A percentile compares a stretch with the other conserved stretches of the same genome.
phyloP scores from a whole-genome alignment of 2,329 filamentous ascomycete species.

The Tolypocladium ovalisporum region DNA sequence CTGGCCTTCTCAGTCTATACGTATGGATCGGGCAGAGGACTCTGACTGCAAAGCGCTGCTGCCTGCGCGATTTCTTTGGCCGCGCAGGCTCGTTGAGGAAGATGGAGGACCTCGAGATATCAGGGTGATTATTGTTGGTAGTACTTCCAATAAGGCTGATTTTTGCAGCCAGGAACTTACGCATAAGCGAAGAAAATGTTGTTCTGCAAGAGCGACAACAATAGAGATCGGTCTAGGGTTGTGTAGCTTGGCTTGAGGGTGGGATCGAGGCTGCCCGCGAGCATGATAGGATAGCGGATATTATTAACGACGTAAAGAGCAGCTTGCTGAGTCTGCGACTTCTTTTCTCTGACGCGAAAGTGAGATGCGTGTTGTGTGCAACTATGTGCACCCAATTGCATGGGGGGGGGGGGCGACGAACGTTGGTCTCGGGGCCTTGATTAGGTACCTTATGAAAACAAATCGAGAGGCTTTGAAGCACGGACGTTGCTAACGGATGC shows the following conservation, averaged over 20 bases:
- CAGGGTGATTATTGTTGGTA: background rate
- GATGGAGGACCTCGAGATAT: background rate
- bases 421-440: background rate
- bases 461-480: background rate
- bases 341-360: too few relatives aligned
- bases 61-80: background rate
- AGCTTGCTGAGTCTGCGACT: background rate
- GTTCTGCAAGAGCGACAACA: background rate
- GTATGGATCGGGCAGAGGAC: background rate
- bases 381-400: background rate
- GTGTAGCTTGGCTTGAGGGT: background rate
- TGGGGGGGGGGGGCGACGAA: background rate
- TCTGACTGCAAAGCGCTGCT: background rate
- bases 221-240: background rate
- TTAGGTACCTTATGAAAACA: background rate
- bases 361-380: background rate
- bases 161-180: background rate
- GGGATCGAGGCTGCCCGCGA: background rate
- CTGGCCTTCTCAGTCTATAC: background rate
- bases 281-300: constrained; percentile 1
- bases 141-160: background rate
- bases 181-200: background rate
- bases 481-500: background rate
- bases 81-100: background rate
- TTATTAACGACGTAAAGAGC: background rate